phyloP scores from a whole-genome alignment of 192 early-diverging fungal genomes.

The Geranomyces variabilis region DNA sequence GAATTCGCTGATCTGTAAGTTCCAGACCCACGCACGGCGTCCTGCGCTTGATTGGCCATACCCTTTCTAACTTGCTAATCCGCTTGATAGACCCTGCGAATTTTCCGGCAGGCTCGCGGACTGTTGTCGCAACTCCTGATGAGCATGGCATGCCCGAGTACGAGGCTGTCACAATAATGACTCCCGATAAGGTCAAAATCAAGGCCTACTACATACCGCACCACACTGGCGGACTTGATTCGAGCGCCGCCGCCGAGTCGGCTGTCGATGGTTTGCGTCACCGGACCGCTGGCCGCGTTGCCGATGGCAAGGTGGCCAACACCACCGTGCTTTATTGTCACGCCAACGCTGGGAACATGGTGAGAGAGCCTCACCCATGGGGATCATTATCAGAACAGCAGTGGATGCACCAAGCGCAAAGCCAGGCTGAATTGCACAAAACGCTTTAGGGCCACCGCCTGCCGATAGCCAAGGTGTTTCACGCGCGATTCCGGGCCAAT shows the following conservation, averaged over 20 bases:
- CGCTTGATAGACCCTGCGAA: constrained; percentile 14
- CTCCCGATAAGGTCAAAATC: constrained; percentile 81
- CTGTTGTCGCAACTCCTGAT: constrained; percentile 46
- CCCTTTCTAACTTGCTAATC: background rate
- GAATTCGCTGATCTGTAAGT: constrained; percentile 43
- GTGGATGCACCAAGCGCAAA: too few relatives aligned
- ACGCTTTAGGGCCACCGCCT: constrained; percentile 81
- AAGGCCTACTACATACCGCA: constrained; percentile 72
- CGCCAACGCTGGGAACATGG: constrained; percentile 98
- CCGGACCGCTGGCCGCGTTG: too few relatives aligned
- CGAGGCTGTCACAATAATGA: constrained; percentile 71
- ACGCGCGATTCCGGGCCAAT: constrained; percentile 72
- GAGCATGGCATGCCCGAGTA: constrained; percentile 51
- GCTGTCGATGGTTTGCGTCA: constrained; percentile 32
- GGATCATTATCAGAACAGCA: too few relatives aligned
- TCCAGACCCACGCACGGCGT: background rate
- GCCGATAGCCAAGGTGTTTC: constrained; percentile 81
- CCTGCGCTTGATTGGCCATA: background rate
- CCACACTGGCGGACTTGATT: constrained; percentile 31
- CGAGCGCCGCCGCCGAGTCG: constrained; percentile 55
- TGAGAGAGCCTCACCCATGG: constrained; percentile 8
- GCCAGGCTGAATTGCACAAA: too few relatives aligned
- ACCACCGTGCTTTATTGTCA: constrained; percentile 87
- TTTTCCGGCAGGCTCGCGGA: constrained; percentile 53
- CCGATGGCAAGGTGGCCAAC: constrained; percentile 32